Conservation (phyloP, 177 flowering plant genomes). For the Vitis hybrid region DNA sequence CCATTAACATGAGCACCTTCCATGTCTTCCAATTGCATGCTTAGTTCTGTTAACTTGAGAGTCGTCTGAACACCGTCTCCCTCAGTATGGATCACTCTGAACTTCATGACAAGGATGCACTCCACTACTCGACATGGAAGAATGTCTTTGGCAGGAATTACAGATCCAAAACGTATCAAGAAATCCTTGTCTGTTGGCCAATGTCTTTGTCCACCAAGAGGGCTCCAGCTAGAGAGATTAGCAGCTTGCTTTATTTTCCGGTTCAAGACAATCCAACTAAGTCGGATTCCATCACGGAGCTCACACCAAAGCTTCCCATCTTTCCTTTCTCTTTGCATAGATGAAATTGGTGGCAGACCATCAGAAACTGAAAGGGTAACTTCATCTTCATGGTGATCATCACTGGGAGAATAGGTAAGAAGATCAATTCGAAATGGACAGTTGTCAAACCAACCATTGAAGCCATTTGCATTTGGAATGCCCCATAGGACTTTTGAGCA, state of each 20-base stretch:
- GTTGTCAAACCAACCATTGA: slow-evolving; percentile 78
- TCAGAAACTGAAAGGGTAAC: slow-evolving; percentile 64
- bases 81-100: slow-evolving; percentile 41
- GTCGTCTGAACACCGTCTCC: slow-evolving; percentile 47
- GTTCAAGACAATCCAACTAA: slow-evolving; percentile 91
- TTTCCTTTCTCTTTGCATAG: slow-evolving; percentile 85
- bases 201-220: slow-evolving; percentile 86
- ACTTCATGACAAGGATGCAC: slow-evolving; percentile 76
- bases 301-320: slow-evolving; percentile 93
- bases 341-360: slow-evolving; percentile 65
- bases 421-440: slow-evolving; percentile 88
- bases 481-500: slow-evolving; percentile 91
- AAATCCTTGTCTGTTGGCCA: slow-evolving; percentile 94
- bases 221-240: slow-evolving; percentile 85
- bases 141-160: slow-evolving; percentile 85
- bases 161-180: slow-evolving; percentile 78
- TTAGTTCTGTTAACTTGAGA: slow-evolving; percentile 68
- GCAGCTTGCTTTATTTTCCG: slow-evolving; percentile 73
- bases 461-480: slow-evolving; percentile 71
- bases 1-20: slow-evolving; percentile 89
- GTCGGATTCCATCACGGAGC: slow-evolving; percentile 68
- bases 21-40: slow-evolving; percentile 94
- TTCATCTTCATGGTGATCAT: slow-evolving; percentile 47
- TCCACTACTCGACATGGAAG: slow-evolving; percentile 84
- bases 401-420: slow-evolving; percentile 46